phyloP scores from a whole-genome alignment of 495 filamentous ascomycete species.

The Daldinia bambusicola region DNA sequence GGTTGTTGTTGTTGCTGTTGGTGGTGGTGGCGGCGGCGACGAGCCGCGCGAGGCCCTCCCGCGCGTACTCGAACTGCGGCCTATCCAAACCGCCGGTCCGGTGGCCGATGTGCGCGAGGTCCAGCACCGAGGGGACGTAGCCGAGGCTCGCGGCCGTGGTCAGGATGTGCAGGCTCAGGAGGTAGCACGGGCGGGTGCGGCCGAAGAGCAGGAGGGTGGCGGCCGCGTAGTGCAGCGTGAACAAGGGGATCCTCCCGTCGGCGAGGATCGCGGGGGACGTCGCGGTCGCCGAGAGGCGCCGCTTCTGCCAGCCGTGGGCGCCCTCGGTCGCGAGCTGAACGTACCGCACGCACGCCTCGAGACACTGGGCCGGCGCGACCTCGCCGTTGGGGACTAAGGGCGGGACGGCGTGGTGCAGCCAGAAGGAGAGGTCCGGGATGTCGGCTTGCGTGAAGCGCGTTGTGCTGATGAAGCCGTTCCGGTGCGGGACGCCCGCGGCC shows the following conservation, averaged over 20 bases:
- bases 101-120: conserved; percentile 19
- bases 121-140: conserved; percentile 38
- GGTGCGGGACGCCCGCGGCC: neutral
- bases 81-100: neutral
- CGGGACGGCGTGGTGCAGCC: conserved; percentile 10
- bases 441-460: conserved; percentile 39
- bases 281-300: conserved; percentile 6
- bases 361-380: conserved; percentile 39
- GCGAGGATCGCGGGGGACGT: neutral
- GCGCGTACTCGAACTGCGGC: conserved; percentile 25
- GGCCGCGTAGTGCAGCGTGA: conserved; percentile 36
- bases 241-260: conserved; percentile 13
- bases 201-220: neutral
- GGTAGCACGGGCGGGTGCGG: too few relatives aligned
- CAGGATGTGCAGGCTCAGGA: conserved; percentile 34
- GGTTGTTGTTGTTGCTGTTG: too few relatives aligned
- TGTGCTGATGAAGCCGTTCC: conserved; percentile 11
- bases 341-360: conserved; percentile 41
- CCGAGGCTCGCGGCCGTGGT: conserved; percentile 11
- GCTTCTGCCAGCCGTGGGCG: conserved; percentile 2
- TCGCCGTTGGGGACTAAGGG: conserved; percentile 25
- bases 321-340: conserved; percentile 31
- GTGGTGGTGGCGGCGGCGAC: neutral
- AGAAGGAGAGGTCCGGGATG: conserved; percentile 45
- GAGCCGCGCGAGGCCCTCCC: conserved; percentile 16